Evolutionary conservation across 192 early-diverging fungal genomes (phyloP).

Genomic region (Oehlia diaphana): DNA sequence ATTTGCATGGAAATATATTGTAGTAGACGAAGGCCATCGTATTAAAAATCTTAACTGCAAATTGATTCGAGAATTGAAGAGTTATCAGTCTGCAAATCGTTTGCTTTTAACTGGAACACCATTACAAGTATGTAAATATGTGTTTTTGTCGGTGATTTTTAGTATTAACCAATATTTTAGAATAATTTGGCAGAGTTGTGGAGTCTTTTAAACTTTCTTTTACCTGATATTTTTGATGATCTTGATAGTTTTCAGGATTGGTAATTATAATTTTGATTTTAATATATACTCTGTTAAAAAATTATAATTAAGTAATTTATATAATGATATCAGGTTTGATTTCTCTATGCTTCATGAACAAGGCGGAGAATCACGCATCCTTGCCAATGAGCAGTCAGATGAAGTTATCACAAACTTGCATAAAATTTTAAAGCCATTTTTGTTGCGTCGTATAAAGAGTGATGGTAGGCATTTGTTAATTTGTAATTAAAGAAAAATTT

Average conservation of each 20-base stretch:
- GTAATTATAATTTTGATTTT: constrained; percentile 37
- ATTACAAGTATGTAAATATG: constrained; percentile 60
- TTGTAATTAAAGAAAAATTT: neutral
- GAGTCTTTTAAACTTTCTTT: constrained; percentile 92
- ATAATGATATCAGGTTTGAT: constrained; percentile 57
- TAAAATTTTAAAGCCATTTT: constrained; percentile 86
- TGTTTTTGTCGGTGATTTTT: neutral
- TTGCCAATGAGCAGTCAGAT: constrained; percentile 65
- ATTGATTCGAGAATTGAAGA: constrained; percentile 83
- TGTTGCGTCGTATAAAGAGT: constrained; percentile 87
- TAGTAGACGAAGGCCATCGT: constrained; percentile 96
- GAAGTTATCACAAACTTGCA: constrained; percentile 81
- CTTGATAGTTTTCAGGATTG: constrained; percentile 84
- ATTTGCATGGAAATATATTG: constrained; percentile 85
- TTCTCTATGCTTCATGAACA: constrained; percentile 71
- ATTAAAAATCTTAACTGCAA: constrained; percentile 96
- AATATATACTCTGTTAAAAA: too few relatives aligned
- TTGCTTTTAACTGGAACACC: constrained; percentile 93
- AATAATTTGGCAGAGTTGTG: constrained; percentile 94
- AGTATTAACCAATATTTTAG: constrained; percentile 37
- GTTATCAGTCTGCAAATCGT: constrained; percentile 81
- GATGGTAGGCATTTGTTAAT: constrained; percentile 55
- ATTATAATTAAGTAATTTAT: too few relatives aligned
- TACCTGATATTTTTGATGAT: constrained; percentile 95
- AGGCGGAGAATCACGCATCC: constrained; percentile 62